Conservation (phyloP, 768 basidiomycete species). For the Erythrobasidium yunnanense region DNA sequence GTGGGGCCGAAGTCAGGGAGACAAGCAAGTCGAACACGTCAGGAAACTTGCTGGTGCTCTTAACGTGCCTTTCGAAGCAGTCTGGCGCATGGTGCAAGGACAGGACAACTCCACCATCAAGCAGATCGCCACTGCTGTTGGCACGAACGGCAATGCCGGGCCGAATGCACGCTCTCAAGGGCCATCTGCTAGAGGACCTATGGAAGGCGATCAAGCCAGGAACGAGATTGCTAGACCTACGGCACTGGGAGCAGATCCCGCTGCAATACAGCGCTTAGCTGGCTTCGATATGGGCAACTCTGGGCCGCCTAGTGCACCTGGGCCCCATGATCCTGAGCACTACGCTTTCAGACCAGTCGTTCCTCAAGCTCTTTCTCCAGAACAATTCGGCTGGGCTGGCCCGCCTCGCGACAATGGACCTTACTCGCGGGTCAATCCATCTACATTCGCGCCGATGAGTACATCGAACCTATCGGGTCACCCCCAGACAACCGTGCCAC, state of each 20-base stretch:
- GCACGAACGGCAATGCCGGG: background rate
- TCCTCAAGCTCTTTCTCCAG: background rate
- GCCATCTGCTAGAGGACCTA: no score
- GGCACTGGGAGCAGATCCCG: no score
- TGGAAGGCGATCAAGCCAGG: no score
- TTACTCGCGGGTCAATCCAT: constrained; percentile 16
- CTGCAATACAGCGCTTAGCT: no score
- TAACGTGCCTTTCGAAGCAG: constrained; percentile 36
- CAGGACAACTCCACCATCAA: constrained; percentile 38
- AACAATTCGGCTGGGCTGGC: constrained; percentile 18
- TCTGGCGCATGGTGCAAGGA: constrained; percentile 38
- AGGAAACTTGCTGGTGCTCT: constrained; percentile 35
- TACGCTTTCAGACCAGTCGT: constrained; percentile 23
- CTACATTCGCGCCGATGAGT: constrained; percentile 19
- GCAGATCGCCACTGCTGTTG: constrained; percentile 37
- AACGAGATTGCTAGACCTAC: no score
- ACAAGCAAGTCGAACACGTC: constrained; percentile 39
- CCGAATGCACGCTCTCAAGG: no score
- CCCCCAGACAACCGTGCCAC: constrained; percentile 3
- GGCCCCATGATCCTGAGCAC: constrained; percentile 11
- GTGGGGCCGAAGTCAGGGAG: constrained; percentile 74
- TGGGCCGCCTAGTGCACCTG: background rate
- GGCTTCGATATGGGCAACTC: no score
- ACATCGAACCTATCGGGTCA: constrained; percentile 17
- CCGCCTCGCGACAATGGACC: constrained; percentile 19